Evolutionary conservation across 2,329 filamentous ascomycete genomes (phyloP), one percentile per base, ranked within the genome.

Genomic region (Arthrocladium fulminans): DNA sequence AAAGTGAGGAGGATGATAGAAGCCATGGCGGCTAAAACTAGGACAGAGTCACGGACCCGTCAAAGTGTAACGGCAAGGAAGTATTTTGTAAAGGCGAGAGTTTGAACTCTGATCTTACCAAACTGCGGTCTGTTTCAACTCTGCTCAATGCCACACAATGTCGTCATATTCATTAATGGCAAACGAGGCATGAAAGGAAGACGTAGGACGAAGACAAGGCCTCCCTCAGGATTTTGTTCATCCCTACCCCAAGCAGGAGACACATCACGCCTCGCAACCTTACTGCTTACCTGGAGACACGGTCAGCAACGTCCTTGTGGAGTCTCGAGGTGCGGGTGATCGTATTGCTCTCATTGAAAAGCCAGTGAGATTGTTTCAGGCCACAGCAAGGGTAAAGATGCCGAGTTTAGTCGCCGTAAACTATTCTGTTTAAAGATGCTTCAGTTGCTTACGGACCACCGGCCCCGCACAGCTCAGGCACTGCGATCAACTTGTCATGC

Each of bases 1-100:
- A 44, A 47, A 8, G 48, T 13, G n/a, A 42, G 13, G 19, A 53
- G 23, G 15, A 48, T 23, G n/a, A 32, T 30, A 20, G 44, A 47
- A 10, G 23, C 44, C 44, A 47, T 47, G 30, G 7, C 27, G 22
- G 19, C 5, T 10, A 22, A 3, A 10, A 40, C n/a, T 6, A 40
- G 17, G 34, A 15, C 7, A 15, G 7, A 7, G 7, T 29, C 7
- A 7, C 27, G 7, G 27, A 29, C 13, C 7, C 27, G 27, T 7
- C 7, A 29, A 37, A 15, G 38, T 41, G 22, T 20, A 41, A 41
- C 8, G n/a, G 23, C n/a, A 19, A 40, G 13, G n/a, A 29, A 29
- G 27, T 29, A 7, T 29, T 29, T 7, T 7, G 13, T 29, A 29
- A 7, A 7, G 27, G 27, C 7, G 27, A 29, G 7, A 29, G 27